These are phyloP conservation scores for Moesziomyces sp. DNA, from an alignment of 1,284 basidiomycete genomes.

Conservation along the genomic window DNA sequence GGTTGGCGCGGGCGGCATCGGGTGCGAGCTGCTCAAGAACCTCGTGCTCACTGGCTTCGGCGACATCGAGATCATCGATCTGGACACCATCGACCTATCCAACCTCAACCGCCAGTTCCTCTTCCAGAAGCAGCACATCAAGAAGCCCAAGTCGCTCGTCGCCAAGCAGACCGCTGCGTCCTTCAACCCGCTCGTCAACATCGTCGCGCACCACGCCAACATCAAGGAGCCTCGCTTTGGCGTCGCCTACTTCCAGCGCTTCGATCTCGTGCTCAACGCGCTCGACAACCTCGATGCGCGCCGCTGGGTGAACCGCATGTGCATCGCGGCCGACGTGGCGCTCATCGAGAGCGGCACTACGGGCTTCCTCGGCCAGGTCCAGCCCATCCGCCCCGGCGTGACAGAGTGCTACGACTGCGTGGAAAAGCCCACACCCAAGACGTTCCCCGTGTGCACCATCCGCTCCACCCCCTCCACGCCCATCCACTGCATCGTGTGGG, in stretches of 20 bases:
- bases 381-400: conserved; percentile 35
- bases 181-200: conserved; percentile 91
- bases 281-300: conserved; percentile 79
- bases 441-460: conserved; percentile 98
- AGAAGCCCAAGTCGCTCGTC: conserved; percentile 93
- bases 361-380: conserved; percentile 82
- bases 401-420: conserved; percentile 66
- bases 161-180: conserved; percentile 86
- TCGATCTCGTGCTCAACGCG: conserved; percentile 94
- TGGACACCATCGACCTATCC: conserved; percentile 98
- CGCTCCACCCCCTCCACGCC: conserved; percentile 96
- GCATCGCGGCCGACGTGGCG: conserved; percentile 88
- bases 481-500: conserved; percentile 99
- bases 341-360: conserved; percentile 96
- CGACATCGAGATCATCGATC: conserved; percentile 87
- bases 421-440: conserved; percentile 85
- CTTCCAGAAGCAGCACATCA: conserved; percentile 96
- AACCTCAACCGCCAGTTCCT: conserved; percentile 98
- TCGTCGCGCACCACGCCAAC: conserved; percentile 90
- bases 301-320: conserved; percentile 85
- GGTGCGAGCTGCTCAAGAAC: conserved; percentile 97
- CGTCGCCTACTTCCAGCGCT: conserved; percentile 85
- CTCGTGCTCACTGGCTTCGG: conserved; percentile 91
- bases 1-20: conserved; percentile 97
- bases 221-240: conserved; percentile 95